Evolutionary conservation across 2,329 filamentous ascomycete species (phyloP).

Genomic region (Paraphoma sp.): DNA sequence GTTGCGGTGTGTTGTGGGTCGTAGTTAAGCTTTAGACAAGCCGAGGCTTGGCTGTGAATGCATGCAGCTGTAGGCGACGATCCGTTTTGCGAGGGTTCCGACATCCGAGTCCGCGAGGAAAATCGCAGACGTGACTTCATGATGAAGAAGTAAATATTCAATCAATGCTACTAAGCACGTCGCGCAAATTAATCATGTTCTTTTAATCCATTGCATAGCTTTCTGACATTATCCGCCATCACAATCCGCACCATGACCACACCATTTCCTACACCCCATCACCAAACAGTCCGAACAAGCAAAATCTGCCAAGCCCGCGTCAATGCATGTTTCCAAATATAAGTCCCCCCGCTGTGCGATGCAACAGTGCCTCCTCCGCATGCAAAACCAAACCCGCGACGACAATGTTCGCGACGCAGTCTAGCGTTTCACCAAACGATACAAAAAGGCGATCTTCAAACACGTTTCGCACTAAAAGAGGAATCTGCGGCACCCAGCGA

Average conservation of each 20-base stretch:
- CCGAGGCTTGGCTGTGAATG: background rate
- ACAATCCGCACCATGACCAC: background rate
- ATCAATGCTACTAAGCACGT: too few relatives aligned
- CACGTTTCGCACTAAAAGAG: constrained; percentile 1
- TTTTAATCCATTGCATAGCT: background rate
- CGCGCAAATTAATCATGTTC: too few relatives aligned
- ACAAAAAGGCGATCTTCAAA: constrained; percentile 23
- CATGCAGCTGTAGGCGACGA: too few relatives aligned
- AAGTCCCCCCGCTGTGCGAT: background rate
- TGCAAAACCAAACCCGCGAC: constrained; percentile 1
- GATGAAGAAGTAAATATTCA: too few relatives aligned
- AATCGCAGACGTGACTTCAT: too few relatives aligned
- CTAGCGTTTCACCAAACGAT: constrained; percentile 34
- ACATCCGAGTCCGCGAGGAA: too few relatives aligned
- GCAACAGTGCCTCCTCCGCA: background rate
- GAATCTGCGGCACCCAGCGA: background rate
- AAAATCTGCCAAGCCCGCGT: constrained; percentile 23
- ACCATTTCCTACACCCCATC: constrained; percentile 15
- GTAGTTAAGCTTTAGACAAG: background rate
- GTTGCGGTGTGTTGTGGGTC: background rate
- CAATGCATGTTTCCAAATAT: background rate
- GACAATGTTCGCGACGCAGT: constrained; percentile 13
- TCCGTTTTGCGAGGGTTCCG: too few relatives aligned
- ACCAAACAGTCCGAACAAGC: constrained; percentile 30
- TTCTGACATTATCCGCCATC: background rate